Conservation (phyloP, 345 rosid species). For the Sisymbrium altissimum region DNA sequence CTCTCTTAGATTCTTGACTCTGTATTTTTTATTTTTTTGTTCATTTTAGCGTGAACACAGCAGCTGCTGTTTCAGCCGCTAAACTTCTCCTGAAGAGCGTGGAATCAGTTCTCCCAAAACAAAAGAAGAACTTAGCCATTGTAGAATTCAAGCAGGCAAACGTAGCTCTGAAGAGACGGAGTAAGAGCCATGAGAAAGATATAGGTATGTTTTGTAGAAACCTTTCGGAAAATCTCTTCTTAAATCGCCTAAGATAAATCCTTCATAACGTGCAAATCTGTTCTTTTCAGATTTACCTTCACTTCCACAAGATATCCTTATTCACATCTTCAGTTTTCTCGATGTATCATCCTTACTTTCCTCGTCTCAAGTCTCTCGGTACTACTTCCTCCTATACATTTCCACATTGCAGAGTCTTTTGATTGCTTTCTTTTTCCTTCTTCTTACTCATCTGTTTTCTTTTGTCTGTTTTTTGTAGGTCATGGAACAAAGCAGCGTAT, state of each 20-base stretch:
- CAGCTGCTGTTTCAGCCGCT: constrained; percentile 64
- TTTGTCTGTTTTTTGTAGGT: too few species aligned
- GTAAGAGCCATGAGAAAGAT: constrained; percentile 44
- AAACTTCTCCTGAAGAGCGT: constrained; percentile 62
- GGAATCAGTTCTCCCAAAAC: constrained; percentile 72
- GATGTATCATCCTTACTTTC: constrained; percentile 60
- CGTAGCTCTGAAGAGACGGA: constrained; percentile 62
- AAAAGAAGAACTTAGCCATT: constrained; percentile 66
- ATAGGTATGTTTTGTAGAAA: constrained; percentile 32
- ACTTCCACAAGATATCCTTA: constrained; percentile 67
- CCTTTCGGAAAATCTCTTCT: background rate
- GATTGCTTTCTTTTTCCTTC: background rate
- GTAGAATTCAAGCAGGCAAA: constrained; percentile 72
- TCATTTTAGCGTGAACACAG: constrained; percentile 52
- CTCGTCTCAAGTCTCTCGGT: constrained; percentile 58
- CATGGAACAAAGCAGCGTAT: constrained; percentile 69
- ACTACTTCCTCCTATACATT: constrained; percentile 31
- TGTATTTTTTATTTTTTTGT: background rate
- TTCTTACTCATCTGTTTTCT: constrained; percentile 7
- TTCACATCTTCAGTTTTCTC: constrained; percentile 62
- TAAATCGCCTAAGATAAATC: background rate
- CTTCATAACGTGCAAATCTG: background rate
- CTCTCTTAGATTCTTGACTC: background rate
- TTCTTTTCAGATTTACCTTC: constrained; percentile 46
- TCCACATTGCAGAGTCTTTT: background rate